Conservation (phyloP, 164 flowering plant genomes). For the Chimonanthus praecox region DNA sequence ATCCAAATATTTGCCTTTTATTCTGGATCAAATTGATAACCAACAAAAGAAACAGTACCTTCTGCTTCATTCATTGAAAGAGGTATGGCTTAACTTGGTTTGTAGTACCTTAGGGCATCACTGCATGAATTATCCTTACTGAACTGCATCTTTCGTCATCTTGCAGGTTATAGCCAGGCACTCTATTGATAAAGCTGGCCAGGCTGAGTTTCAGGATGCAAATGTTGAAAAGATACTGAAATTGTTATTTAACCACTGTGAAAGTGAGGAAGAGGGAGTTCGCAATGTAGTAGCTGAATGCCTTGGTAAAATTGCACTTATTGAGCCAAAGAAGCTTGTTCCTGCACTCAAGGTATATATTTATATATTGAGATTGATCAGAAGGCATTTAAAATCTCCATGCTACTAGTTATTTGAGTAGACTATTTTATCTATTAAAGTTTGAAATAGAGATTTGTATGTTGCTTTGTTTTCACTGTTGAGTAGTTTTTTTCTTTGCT, state of each 20-base stretch:
- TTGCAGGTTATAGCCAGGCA: slow-evolving; percentile 97
- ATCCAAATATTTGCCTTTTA: slow-evolving; percentile 85
- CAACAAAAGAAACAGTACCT: slow-evolving; percentile 98
- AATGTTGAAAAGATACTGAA: slow-evolving; percentile 90
- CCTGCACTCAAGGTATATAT: slow-evolving; percentile 90
- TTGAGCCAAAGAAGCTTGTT: slow-evolving; percentile 87
- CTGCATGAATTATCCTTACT: neutral
- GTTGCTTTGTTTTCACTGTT: neutral
- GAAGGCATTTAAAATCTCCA: neutral
- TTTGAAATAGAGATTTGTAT: neutral
- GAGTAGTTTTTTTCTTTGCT: neutral
- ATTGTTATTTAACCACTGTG: slow-evolving; percentile 91
- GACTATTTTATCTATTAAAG: neutral
- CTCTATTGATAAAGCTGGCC: slow-evolving; percentile 72
- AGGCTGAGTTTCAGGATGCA: slow-evolving; percentile 72
- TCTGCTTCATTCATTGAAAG: slow-evolving; percentile 94
- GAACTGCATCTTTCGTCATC: neutral
- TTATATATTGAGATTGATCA: slow-evolving; percentile 15
- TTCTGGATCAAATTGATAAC: slow-evolving; percentile 96
- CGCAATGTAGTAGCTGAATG: slow-evolving; percentile 99
- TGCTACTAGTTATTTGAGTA: neutral
- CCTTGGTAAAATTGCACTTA: slow-evolving; percentile 95
- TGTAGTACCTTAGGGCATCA: neutral
- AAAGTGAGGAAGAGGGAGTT: slow-evolving; percentile 99
- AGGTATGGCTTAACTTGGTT: slow-evolving; percentile 40